Evolutionary conservation across 139 green algal species (phyloP).

Genomic region (Picochlorum sp.): DNA sequence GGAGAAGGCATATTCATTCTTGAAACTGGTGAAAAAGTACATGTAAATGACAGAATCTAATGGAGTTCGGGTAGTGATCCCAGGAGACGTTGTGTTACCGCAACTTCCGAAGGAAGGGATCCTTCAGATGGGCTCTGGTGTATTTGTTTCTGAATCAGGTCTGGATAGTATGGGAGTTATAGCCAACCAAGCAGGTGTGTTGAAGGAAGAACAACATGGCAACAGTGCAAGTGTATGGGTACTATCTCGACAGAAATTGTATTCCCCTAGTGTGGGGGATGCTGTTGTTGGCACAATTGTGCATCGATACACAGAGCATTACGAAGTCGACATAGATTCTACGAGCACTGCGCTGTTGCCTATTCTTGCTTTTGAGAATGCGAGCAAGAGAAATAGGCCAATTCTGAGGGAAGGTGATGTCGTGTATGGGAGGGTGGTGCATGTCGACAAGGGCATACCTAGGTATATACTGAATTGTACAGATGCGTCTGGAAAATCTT

Average conservation of each 20-base stretch:
- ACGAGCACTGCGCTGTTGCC: conserved; percentile 61
- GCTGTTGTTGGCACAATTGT: conserved; percentile 60
- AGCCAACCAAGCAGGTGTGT: conserved; percentile 45
- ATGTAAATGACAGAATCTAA: neutral
- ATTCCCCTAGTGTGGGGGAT: conserved; percentile 65
- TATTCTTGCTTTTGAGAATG: conserved; percentile 73
- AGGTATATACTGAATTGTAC: conserved; percentile 54
- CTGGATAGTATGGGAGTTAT: conserved; percentile 38
- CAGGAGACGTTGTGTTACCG: conserved; percentile 55
- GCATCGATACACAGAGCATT: conserved; percentile 62
- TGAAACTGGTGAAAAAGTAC: too few relatives aligned
- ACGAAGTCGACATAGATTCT: conserved; percentile 65
- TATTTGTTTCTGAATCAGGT: conserved; percentile 27
- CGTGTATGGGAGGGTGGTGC: conserved; percentile 62
- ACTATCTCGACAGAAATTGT: conserved; percentile 59
- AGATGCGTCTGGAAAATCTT: conserved; percentile 46
- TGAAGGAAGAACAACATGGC: conserved; percentile 44
- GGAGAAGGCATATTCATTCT: too few relatives aligned
- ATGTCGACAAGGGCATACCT: conserved; percentile 52
- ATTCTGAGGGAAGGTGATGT: conserved; percentile 61
- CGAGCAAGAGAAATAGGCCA: conserved; percentile 70
- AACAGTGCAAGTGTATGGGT: conserved; percentile 53
- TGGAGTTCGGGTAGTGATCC: conserved; percentile 42
- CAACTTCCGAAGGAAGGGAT: conserved; percentile 48
- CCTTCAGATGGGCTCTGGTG: conserved; percentile 47